Evolutionary conservation across 768 basidiomycete genomes (phyloP).

Genomic region (Dioszegia hungarica): DNA sequence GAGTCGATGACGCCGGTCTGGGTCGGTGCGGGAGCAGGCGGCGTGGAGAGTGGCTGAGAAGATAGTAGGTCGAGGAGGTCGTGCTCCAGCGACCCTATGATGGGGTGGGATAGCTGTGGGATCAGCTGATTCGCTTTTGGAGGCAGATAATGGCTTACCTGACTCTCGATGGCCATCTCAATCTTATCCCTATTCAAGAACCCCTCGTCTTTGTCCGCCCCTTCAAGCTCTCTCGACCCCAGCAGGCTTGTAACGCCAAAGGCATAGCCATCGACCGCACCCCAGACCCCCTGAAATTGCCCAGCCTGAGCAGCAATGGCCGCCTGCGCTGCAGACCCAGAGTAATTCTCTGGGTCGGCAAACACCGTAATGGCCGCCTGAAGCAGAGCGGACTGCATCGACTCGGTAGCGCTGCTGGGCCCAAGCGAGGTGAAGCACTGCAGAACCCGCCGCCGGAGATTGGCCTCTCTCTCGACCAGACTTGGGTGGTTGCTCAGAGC

Average conservation of each 20-base stretch:
- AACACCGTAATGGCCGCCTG: conserved; percentile 77
- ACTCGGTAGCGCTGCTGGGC: conserved; percentile 69
- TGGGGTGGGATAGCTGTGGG: conserved; percentile 64
- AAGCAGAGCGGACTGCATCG: conserved; percentile 72
- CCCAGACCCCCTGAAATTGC: conserved; percentile 79
- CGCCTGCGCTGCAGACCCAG: conserved; percentile 72
- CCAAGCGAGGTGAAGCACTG: conserved; percentile 85
- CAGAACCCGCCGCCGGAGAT: conserved; percentile 76
- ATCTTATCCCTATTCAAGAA: conserved; percentile 70
- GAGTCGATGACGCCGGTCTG: conserved; percentile 79
- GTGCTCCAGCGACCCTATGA: conserved; percentile 78
- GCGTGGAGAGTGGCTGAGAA: conserved; percentile 25
- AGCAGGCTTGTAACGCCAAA: conserved; percentile 74
- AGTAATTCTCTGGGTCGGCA: conserved; percentile 73
- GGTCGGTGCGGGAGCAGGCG: conserved; percentile 65
- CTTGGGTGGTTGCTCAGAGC: conserved; percentile 50
- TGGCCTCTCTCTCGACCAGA: conserved; percentile 71
- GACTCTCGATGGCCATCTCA: conserved; percentile 69
- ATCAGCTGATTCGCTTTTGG: not conserved
- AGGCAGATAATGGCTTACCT: too few relatives aligned
- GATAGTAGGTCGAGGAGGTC: conserved; percentile 68
- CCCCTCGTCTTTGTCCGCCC: conserved; percentile 50
- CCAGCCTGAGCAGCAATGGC: conserved; percentile 73
- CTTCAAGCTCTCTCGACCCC: conserved; percentile 30
- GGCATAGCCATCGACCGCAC: conserved; percentile 78